These are phyloP conservation scores for Suillus paluster DNA, from an alignment of 768 basidiomycete genomes.

Conservation along the genomic window DNA sequence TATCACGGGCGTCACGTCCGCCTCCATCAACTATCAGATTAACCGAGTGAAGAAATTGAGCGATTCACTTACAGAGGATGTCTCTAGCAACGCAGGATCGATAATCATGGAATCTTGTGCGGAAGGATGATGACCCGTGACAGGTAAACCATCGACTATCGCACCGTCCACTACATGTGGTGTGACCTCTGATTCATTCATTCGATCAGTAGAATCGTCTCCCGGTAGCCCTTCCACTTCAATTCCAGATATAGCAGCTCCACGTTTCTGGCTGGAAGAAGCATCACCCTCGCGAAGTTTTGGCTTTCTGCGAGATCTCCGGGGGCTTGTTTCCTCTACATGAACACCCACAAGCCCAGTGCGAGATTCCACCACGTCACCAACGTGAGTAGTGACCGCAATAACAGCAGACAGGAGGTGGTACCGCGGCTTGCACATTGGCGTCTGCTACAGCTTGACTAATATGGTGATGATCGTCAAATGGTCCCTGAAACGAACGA, in stretches of 20 bases:
- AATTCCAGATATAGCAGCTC: neutral
- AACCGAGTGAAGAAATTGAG: neutral
- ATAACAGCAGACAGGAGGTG: neutral
- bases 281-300: constrained; percentile 6
- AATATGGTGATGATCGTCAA: neutral
- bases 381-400: neutral
- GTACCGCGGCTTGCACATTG: no score
- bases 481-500: neutral
- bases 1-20: neutral
- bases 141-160: neutral
- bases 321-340: neutral
- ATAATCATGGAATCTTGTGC: neutral
- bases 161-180: neutral
- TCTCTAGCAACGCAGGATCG: neutral
- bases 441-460: no score
- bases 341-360: neutral
- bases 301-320: neutral
- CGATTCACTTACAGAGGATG: neutral
- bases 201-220: neutral
- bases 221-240: neutral
- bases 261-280: neutral
- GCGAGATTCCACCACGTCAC: neutral
- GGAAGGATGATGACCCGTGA: neutral
- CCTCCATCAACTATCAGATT: neutral
- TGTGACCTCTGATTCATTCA: neutral